Base-by-base conservation (phyloP, 2,329 filamentous ascomycete species). In the Stagonosporopsis tanaceti region DNA sequence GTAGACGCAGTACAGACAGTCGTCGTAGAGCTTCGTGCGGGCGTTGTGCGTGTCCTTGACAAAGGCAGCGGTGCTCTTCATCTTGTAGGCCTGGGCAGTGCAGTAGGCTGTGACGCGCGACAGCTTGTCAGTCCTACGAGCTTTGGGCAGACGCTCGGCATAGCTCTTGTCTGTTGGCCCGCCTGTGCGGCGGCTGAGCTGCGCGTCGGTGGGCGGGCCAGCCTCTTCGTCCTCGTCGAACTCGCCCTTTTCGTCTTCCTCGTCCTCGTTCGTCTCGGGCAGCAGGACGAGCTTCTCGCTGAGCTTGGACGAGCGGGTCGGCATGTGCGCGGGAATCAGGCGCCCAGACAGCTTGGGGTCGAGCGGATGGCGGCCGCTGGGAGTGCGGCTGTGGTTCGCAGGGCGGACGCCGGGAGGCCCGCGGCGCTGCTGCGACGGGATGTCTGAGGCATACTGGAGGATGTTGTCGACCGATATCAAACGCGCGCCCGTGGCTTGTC, bases 211-310 rank as follows among this genome's bases (percentile, higher is more conserved):
- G 11, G 91, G 80, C 15, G 90, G 89, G 5, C 74, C 83, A 73
- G 80, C 70, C 47, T 88, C 87, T 1, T 51, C 51, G 30, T 67
- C 65, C 52, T 90, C 89, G 37, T 84, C 79, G 25, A 82, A 84
- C 20, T 80, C 78, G 35, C 80, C 75, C 35, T 86, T 85, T 9
- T 86, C 85, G 44, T 83, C 80, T 12, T 76, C 76, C 4, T 85
- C 84, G 45, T 81, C 79, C 14, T 78, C 76, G 52, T 83, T 80
- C 1, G 93, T 90, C 72, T 97, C 94, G 0, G 95, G 95, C 14
- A 99, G 84, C 34, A 98, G 82, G 0, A 99, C 95, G n/a, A 99
- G 83, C 78, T 98, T 98, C 80, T 98, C 92, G 76, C 92, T 97
- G 63, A 96, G 89, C 77, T 98, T 97, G 27, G 92, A 96, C 35